Evolutionary conservation across 192 early-diverging fungal genomes (phyloP), one percentile per base, ranked within the genome.

Genomic region (Backusella luteola): DNA sequence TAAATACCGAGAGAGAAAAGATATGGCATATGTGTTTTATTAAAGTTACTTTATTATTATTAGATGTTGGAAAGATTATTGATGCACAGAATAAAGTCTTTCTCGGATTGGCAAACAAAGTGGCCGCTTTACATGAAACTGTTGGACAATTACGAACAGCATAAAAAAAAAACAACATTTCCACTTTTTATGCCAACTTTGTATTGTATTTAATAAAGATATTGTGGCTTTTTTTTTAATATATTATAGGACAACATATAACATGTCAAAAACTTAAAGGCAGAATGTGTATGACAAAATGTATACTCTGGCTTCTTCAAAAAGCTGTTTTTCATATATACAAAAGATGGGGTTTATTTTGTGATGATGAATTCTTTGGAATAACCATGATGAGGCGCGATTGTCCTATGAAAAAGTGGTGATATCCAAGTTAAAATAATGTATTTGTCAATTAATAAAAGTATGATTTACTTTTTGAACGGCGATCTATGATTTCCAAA

Each of bases 1-100:
- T 75, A 71, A 66, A 39, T 26, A 74, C 0, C 66, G 29, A 19
- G 36, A 1, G 29, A 21, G 3, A 32, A 39, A 36, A 26, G 9
- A 17, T 9, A 32, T 32, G 32, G 2, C 0, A 32, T 32, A 32
- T 52, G 15, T 32, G 29, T 72, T 72, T 1, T 14, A n/a, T 6
- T 69, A 17, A 36, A 6, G 14, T 32, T 32, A 32, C 32, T 46
- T 29, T 6, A 34, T 19, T 15, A 34, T 4, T 67, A 34, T 46
- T 76, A 77, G 79, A 75, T 38, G 72, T 80, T 73, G 79, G 74
- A 17, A 14, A 44, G 42, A 76, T 80, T 4, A 80, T 80, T 38
- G n/a, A 67, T 29, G 39, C 26, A 35, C 79, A 80, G 35, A 80
- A 80, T 38, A 59, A 80, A 44, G 66, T 69, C n/a, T 80, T 80